phyloP scores from a whole-genome alignment of 306 rosid genomes.

The Canavalia gladiata region DNA sequence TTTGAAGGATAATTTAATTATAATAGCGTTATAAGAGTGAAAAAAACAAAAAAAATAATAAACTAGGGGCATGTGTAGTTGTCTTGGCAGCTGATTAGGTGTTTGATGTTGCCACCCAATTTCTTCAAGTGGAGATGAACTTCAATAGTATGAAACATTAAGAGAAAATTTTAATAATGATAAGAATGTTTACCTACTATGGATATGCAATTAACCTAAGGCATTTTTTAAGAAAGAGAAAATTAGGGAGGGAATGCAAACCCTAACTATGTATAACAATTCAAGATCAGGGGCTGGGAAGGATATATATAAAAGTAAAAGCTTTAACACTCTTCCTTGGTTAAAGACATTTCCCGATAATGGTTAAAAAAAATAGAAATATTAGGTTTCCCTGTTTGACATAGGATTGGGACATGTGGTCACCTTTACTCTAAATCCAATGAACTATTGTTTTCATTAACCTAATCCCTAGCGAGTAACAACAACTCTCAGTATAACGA shows the following conservation, averaged over 20 bases:
- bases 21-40: conserved; percentile 18
- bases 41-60: background rate
- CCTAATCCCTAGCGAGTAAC: conserved; percentile 59
- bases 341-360: background rate
- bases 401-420: conserved; percentile 49
- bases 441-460: conserved; percentile 64
- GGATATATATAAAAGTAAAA: conserved; percentile 33
- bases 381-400: conserved; percentile 29
- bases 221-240: conserved; percentile 28
- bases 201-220: conserved; percentile 10
- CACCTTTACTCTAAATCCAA: conserved; percentile 59
- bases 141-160: conserved; percentile 42
- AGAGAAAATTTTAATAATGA: conserved; percentile 38
- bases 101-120: conserved; percentile 50
- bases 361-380: background rate
- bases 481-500: conserved; percentile 57
- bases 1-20: conserved; percentile 42
- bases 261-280: conserved; percentile 21
- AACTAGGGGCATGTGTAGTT: conserved; percentile 39
- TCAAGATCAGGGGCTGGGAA: background rate
- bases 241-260: conserved; percentile 4
- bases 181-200: conserved; percentile 47
- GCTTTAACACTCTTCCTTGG: background rate
- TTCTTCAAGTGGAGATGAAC: conserved; percentile 60
- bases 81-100: conserved; percentile 56